These are phyloP conservation scores for Fusarium sp. DNA, from an alignment of 2,329 filamentous ascomycete species.

Conservation along the genomic window DNA sequence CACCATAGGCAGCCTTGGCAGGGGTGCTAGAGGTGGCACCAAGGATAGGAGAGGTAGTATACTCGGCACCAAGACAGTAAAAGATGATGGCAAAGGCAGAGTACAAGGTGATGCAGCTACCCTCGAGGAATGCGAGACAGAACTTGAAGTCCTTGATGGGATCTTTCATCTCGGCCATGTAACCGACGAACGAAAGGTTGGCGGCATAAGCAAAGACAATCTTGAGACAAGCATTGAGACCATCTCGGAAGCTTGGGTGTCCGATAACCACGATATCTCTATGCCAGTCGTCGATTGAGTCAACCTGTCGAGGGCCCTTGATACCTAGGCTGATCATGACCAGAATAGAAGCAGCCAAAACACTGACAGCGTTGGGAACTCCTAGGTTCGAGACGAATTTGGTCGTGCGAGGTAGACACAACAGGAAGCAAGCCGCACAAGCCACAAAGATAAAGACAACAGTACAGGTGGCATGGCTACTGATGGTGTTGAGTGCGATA, in stretches of 20 bases:
- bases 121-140: slow-evolving; percentile 31
- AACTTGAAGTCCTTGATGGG: slow-evolving; percentile 40
- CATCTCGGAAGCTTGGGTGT: slow-evolving; percentile 21
- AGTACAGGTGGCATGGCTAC: slow-evolving; percentile 20
- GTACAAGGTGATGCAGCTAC: slow-evolving; percentile 37
- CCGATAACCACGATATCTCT: slow-evolving; percentile 17
- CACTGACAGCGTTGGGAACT: slow-evolving; percentile 32
- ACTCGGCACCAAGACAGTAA: slow-evolving; percentile 40
- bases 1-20: slow-evolving; percentile 41
- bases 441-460: slow-evolving; percentile 31
- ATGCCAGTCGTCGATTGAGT: slow-evolving; percentile 15
- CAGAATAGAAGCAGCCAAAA: slow-evolving; percentile 23
- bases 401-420: slow-evolving; percentile 26
- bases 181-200: slow-evolving; percentile 38
- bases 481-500: slow-evolving; percentile 36
- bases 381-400: slow-evolving; percentile 29
- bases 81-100: slow-evolving; percentile 37
- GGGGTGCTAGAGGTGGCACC: slow-evolving; percentile 31
- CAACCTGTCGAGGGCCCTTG: slow-evolving; percentile 2
- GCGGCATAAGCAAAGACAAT: slow-evolving; percentile 36
- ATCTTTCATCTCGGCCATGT: slow-evolving; percentile 41
- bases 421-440: slow-evolving; percentile 17
- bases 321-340: slow-evolving; percentile 37
- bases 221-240: slow-evolving; percentile 20
- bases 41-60: slow-evolving; percentile 37